phyloP scores from a whole-genome alignment of 306 rosid species.

The Amphicarpaea edgeworthii region DNA sequence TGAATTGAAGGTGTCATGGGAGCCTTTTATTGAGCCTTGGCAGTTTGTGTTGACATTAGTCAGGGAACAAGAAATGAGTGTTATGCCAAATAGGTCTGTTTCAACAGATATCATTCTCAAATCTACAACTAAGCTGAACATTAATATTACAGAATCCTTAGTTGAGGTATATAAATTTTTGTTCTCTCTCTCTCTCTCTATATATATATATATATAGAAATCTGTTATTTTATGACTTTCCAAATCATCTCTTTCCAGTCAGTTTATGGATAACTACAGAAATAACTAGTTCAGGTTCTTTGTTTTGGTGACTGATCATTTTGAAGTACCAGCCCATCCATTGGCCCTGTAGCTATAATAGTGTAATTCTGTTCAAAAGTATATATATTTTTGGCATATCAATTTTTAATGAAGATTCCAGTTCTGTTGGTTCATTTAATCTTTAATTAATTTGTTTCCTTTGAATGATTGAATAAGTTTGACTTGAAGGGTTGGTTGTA shows the following conservation, averaged over 20 bases:
- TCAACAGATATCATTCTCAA: slow-evolving; percentile 70
- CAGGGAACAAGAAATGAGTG: slow-evolving; percentile 70
- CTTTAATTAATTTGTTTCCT: neutral
- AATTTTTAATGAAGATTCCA: neutral
- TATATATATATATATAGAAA: neutral
- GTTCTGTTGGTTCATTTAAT: neutral
- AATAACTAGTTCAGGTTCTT: slow-evolving; percentile 16
- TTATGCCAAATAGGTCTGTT: slow-evolving; percentile 64
- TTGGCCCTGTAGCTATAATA: neutral
- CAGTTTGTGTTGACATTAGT: slow-evolving; percentile 64
- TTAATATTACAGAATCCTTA: slow-evolving; percentile 85
- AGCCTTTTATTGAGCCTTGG: slow-evolving; percentile 97
- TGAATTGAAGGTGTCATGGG: slow-evolving; percentile 85
- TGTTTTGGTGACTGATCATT: slow-evolving; percentile 15
- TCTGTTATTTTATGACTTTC: slow-evolving; percentile 20
- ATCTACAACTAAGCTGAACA: slow-evolving; percentile 71
- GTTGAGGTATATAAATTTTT: slow-evolving; percentile 67
- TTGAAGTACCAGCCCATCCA: slow-evolving; percentile 4
- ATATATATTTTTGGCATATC: neutral
- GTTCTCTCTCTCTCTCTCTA: neutral
- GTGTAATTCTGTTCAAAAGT: neutral
- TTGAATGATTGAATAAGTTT: slow-evolving; percentile 14
- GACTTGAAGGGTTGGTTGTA: neutral
- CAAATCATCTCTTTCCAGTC: slow-evolving; percentile 13
- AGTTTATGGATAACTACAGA: neutral